These are phyloP conservation scores for Ormosia semicastrata DNA, from an alignment of 306 rosid species.

Conservation along the genomic window DNA sequence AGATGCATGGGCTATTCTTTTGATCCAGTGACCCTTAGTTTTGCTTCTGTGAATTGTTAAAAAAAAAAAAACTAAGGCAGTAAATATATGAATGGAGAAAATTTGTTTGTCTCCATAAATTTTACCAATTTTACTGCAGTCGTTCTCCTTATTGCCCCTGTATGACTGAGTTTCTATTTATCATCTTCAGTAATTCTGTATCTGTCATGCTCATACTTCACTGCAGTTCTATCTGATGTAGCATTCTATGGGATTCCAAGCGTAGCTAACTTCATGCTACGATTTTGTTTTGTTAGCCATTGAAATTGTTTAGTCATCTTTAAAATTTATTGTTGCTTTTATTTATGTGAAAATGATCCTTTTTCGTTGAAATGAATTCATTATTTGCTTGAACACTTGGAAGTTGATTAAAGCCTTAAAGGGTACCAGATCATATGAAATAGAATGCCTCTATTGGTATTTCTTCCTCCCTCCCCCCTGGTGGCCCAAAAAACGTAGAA, in stretches of 20 bases:
- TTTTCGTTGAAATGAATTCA: background rate
- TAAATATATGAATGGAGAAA: background rate
- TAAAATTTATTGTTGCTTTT: background rate
- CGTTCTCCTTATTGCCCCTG: background rate
- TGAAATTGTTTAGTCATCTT: background rate
- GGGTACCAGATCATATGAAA: background rate
- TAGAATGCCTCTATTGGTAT: background rate
- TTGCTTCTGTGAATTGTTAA: background rate
- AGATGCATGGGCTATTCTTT: background rate
- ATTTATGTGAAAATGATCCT: background rate
- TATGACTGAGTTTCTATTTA: background rate
- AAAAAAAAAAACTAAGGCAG: background rate
- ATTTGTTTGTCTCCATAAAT: background rate
- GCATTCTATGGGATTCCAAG: background rate
- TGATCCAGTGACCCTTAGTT: background rate
- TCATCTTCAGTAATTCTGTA: background rate
- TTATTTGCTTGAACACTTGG: background rate
- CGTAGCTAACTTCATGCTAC: background rate
- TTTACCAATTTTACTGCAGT: background rate
- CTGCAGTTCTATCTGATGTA: background rate
- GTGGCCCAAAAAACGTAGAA: background rate
- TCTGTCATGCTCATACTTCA: background rate
- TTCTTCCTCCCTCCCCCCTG: background rate
- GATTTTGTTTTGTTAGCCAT: conserved; percentile 5
- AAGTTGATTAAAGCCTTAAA: conserved; percentile 4